These are phyloP conservation scores for Chlorella sp. DNA, from an alignment of 139 green algal genomes.

Conservation along the genomic window DNA sequence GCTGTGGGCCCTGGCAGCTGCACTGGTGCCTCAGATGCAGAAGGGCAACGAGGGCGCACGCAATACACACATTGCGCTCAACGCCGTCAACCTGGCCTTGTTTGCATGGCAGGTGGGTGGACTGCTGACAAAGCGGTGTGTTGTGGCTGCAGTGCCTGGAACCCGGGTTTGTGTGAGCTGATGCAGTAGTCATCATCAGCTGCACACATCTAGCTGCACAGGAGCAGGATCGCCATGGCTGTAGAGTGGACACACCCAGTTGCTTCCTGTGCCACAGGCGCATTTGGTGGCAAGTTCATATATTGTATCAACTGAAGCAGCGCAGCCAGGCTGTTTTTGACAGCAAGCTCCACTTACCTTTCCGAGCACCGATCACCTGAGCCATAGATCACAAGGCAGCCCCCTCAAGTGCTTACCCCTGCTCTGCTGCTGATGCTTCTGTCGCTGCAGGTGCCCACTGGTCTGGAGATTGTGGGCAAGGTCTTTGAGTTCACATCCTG, in stretches of 20 bases:
- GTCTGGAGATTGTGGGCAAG: constrained; percentile 91
- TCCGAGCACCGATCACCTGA: neutral
- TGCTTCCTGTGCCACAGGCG: neutral
- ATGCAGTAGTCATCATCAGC: neutral
- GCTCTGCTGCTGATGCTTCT: neutral
- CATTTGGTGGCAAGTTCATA: neutral
- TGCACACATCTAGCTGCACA: neutral
- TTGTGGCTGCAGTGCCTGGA: neutral
- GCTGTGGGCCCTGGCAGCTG: constrained; percentile 87
- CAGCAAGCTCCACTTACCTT: neutral
- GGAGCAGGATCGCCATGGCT: neutral
- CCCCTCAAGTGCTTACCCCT: neutral
- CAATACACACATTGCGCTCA: constrained; percentile 87
- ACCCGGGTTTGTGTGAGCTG: neutral
- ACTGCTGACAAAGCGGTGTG: neutral
- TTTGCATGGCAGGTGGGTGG: constrained; percentile 77
- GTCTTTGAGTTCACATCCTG: constrained; percentile 31
- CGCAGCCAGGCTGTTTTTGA: neutral
- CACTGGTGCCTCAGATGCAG: constrained; percentile 90
- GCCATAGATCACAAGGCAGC: neutral
- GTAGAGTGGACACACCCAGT: neutral
- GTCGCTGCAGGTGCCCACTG: constrained; percentile 74
- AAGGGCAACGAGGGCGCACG: constrained; percentile 91
- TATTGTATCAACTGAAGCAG: neutral
- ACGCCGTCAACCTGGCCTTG: constrained; percentile 78